Evolutionary conservation across 2,329 filamentous ascomycete species (phyloP).

Genomic region (Aspergillus caelatus): DNA sequence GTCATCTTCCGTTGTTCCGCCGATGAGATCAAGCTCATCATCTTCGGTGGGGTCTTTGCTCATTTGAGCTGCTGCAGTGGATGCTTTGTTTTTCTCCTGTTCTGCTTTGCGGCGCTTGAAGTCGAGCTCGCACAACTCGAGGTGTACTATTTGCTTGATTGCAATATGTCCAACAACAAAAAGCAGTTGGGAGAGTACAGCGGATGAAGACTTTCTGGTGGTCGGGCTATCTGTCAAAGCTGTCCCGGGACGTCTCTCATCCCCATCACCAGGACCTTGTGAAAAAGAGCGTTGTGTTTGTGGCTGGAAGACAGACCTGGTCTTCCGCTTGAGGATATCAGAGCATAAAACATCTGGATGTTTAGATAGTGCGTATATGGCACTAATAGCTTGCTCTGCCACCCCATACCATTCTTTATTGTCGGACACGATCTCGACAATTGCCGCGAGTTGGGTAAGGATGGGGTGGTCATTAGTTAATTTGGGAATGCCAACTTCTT

Average conservation of each 20-base stretch:
- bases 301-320: conserved; percentile 73
- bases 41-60: conserved; percentile 65
- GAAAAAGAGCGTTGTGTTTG: conserved; percentile 33
- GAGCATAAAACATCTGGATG: conserved; percentile 93
- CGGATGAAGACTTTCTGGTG: conserved; percentile 64
- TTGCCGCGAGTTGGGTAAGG: conserved; percentile 75
- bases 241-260: conserved; percentile 39
- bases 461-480: conserved; percentile 92
- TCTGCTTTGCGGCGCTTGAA: conserved; percentile 87
- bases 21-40: conserved; percentile 94
- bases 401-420: conserved; percentile 95
- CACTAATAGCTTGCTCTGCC: conserved; percentile 92
- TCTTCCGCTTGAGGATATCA: conserved; percentile 84
- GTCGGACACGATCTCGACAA: conserved; percentile 81
- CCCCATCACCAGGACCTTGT: conserved; percentile 30
- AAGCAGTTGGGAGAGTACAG: conserved; percentile 83
- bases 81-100: conserved; percentile 52
- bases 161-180: conserved; percentile 96
- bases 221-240: conserved; percentile 36
- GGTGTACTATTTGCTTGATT: conserved; percentile 97
- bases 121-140: conserved; percentile 95
- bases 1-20: conserved; percentile 92
- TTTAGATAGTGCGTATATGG: conserved; percentile 91
- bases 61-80: conserved; percentile 47
- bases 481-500: conserved; percentile 66